These are phyloP conservation scores for Podila epicladia DNA, from an alignment of 192 early-diverging fungal genomes.

Conservation along the genomic window DNA sequence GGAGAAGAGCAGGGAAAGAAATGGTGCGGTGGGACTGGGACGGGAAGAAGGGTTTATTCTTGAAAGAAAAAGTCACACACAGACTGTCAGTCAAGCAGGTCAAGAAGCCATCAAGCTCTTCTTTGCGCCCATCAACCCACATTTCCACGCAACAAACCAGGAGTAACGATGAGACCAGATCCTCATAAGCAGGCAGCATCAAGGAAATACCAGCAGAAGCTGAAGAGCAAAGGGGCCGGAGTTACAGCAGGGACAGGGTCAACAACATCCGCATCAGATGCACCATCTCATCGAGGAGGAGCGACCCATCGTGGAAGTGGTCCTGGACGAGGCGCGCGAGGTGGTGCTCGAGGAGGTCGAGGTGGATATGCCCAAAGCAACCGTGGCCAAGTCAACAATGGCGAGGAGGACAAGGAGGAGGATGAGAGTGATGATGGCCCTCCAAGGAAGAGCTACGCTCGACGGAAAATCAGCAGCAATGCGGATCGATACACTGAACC, in stretches of 20 bases:
- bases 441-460: constrained; percentile 35
- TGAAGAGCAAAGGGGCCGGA: constrained; percentile 19
- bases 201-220: constrained; percentile 46
- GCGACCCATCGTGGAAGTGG: constrained; percentile 8
- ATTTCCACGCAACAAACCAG: not conserved
- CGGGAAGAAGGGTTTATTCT: not conserved
- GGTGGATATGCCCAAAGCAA: not conserved
- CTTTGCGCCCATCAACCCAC: not conserved
- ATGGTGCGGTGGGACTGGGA: not conserved
- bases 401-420: constrained; percentile 1
- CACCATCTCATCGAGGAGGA: not conserved
- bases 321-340: constrained; percentile 3
- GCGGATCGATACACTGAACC: constrained; percentile 34
- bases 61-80: not conserved
- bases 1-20: not conserved
- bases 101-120: not conserved
- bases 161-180: constrained; percentile 36
- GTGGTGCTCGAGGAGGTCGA: constrained; percentile 28
- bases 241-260: constrained; percentile 7
- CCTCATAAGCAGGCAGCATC: constrained; percentile 51
- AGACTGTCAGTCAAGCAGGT: not conserved
- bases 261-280: not conserved
- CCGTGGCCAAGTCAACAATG: not conserved
- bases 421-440: constrained; percentile 4
- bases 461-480: constrained; percentile 45